Conservation (phyloP, 352 stramenopile genomes). For the Phytophthora meadii region DNA sequence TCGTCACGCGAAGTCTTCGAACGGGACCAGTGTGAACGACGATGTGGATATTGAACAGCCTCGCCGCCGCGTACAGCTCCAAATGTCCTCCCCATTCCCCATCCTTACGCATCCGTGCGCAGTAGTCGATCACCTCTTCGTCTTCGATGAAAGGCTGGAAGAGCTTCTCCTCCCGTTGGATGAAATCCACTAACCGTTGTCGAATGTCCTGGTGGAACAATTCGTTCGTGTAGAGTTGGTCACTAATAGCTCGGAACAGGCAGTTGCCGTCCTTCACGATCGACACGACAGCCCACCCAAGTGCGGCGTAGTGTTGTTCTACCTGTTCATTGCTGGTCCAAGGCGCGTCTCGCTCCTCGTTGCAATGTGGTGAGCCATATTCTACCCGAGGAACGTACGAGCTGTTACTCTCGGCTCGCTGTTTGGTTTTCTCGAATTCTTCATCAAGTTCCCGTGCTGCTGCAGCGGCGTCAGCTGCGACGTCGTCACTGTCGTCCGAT, state of each 20-base stretch:
- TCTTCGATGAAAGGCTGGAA: constrained; percentile 56
- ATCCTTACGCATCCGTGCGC: constrained; percentile 50
- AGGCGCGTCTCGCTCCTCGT: constrained; percentile 26
- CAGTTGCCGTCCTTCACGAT: constrained; percentile 59
- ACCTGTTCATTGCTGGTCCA: constrained; percentile 55
- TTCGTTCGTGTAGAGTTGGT: constrained; percentile 63
- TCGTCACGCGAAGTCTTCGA: constrained; percentile 53
- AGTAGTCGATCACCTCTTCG: constrained; percentile 45
- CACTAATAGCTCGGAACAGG: constrained; percentile 64
- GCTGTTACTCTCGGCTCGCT: constrained; percentile 2
- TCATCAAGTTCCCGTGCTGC: constrained; percentile 21
- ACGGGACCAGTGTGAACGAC: constrained; percentile 63
- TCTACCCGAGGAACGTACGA: constrained; percentile 25
- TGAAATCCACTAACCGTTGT: constrained; percentile 50
- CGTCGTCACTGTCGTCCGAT: background rate
- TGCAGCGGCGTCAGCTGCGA: constrained; percentile 16
- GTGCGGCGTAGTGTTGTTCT: constrained; percentile 41
- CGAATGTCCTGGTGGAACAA: constrained; percentile 52
- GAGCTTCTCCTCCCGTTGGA: constrained; percentile 39
- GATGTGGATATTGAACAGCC: constrained; percentile 66
- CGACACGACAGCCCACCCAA: constrained; percentile 38
- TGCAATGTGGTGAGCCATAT: constrained; percentile 11
- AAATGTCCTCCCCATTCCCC: constrained; percentile 69
- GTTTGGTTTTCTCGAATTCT: constrained; percentile 16
- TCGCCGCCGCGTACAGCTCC: constrained; percentile 65